Evolutionary conservation across 176 grass and related monocot species (phyloP).

Genomic region (Zizania latifolia): DNA sequence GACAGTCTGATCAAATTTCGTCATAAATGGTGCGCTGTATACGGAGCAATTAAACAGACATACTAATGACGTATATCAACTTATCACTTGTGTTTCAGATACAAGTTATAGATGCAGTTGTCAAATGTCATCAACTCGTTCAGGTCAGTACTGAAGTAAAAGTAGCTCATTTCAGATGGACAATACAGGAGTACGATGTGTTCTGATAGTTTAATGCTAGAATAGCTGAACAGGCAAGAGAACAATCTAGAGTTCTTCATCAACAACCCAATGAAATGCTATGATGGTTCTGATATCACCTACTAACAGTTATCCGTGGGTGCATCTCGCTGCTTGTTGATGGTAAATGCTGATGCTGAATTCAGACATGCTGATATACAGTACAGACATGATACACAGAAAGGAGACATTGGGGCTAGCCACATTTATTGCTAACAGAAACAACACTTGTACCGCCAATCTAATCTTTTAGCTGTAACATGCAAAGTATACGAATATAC

Average conservation of each 20-base stretch:
- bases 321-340: neutral
- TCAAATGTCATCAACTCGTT: neutral
- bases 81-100: neutral
- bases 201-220: neutral
- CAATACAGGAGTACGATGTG: neutral
- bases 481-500: neutral
- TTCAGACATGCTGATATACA: neutral
- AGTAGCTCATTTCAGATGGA: neutral
- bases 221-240: neutral
- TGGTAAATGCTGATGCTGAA: neutral
- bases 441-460: neutral
- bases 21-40: neutral
- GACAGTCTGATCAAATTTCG: neutral
- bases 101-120: neutral
- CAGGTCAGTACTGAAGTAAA: neutral
- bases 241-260: constrained; percentile 19
- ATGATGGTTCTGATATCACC: constrained; percentile 14
- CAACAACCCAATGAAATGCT: neutral
- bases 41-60: neutral
- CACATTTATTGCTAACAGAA: neutral
- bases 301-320: neutral
- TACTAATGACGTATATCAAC: neutral
- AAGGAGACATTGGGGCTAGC: too few species aligned
- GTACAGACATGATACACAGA: too few species aligned
- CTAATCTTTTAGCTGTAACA: neutral